Conservation (phyloP, 1,284 basidiomycete species). For the Cutaneotrichosporon sp. region DNA sequence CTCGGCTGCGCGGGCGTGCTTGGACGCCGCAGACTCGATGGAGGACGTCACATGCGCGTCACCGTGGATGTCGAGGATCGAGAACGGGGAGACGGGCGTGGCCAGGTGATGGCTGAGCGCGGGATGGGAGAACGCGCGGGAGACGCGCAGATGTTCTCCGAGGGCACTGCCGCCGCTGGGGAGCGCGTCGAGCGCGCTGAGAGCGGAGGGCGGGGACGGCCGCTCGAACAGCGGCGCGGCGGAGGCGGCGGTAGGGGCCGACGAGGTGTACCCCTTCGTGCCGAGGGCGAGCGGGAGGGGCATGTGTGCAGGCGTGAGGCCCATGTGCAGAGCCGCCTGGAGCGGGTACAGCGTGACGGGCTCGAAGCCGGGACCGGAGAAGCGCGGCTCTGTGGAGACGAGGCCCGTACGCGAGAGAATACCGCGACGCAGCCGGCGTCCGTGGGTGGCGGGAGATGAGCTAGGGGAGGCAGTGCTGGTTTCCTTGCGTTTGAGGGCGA, state of each 20-base stretch:
- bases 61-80: slow-evolving; percentile 12
- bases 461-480: not conserved
- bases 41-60: slow-evolving; percentile 9
- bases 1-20: slow-evolving; percentile 6
- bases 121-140: slow-evolving; percentile 17
- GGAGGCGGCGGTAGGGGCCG: not conserved
- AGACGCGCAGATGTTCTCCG: slow-evolving; percentile 16
- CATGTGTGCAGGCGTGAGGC: slow-evolving; percentile 32
- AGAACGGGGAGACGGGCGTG: not conserved
- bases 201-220: slow-evolving; percentile 1
- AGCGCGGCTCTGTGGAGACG: slow-evolving; percentile 14
- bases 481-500: slow-evolving; percentile 6
- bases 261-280: slow-evolving; percentile 14
- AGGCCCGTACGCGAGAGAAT: slow-evolving; percentile 8
- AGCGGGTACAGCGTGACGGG: slow-evolving; percentile 15
- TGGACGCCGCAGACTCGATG: slow-evolving; percentile 7
- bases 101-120: slow-evolving; percentile 15
- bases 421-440: slow-evolving; percentile 19
- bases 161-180: slow-evolving; percentile 2
- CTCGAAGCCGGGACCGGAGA: slow-evolving; percentile 4
- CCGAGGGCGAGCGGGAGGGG: slow-evolving; percentile 35
- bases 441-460: slow-evolving; percentile 7
- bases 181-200: slow-evolving; percentile 7
- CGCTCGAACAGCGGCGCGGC: slow-evolving; percentile 10
- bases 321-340: slow-evolving; percentile 26